Evolutionary conservation across 805 yeast genomes (phyloP).

Genomic region (Cephaloascus albidus): DNA sequence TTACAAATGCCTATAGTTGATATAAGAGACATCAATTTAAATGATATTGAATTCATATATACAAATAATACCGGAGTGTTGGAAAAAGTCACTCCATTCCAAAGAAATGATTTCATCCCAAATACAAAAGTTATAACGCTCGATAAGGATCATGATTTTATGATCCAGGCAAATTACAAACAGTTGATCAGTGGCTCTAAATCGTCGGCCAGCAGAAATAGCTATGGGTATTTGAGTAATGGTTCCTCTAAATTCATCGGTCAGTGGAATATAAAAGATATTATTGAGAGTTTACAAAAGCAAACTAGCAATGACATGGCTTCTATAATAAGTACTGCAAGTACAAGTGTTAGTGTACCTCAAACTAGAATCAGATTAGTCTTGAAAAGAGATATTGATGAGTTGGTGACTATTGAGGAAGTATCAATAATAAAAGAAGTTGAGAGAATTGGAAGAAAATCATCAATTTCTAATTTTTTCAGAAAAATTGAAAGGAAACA

Average conservation of each 20-base stretch:
- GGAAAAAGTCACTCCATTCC: neutral
- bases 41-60: neutral
- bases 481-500: neutral
- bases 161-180: neutral
- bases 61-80: neutral
- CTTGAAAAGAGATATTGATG: neutral
- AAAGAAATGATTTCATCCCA: neutral
- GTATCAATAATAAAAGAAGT: neutral
- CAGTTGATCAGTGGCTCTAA: neutral
- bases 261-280: constrained; percentile 1
- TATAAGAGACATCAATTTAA: neutral
- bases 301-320: neutral
- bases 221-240: neutral
- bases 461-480: neutral
- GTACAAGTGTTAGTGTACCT: neutral
- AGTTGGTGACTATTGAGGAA: neutral
- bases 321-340: neutral
- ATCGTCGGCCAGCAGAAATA: neutral
- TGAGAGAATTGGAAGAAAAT: neutral
- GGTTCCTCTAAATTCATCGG: neutral
- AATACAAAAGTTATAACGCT: neutral
- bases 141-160: neutral
- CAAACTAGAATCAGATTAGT: neutral
- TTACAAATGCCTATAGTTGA: neutral
- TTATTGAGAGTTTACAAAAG: neutral